These are phyloP conservation scores for Monosporascus sp. DNA, from an alignment of 2,329 filamentous ascomycete genomes.

Conservation along the genomic window DNA sequence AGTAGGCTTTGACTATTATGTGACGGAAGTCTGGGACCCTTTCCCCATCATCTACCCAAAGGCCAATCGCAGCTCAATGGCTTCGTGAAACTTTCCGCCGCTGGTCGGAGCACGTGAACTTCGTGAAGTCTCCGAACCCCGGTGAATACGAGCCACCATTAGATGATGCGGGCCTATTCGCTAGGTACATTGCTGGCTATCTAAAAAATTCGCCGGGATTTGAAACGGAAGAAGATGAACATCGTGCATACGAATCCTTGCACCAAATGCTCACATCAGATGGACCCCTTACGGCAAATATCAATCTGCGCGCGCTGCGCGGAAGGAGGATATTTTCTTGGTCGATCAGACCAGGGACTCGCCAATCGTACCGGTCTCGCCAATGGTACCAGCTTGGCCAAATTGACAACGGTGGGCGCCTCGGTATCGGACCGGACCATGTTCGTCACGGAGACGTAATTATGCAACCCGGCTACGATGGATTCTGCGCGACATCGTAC, in stretches of 20 bases:
- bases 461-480: background rate
- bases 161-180: background rate
- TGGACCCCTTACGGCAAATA: background rate
- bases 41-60: background rate
- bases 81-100: background rate
- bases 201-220: background rate
- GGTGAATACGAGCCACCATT: too few relatives aligned
- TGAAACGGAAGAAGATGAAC: background rate
- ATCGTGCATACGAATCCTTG: background rate
- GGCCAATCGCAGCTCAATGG: background rate
- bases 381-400: background rate
- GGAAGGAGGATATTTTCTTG: background rate
- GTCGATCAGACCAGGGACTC: background rate
- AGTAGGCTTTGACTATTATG: background rate
- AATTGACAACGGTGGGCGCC: background rate
- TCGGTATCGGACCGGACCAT: background rate
- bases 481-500: too few relatives aligned
- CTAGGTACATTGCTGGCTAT: background rate
- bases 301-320: background rate
- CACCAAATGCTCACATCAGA: background rate
- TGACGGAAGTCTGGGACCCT: background rate
- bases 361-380: background rate
- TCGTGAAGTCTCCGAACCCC: background rate
- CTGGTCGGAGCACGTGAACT: background rate
- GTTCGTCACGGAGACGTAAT: background rate